phyloP scores from a whole-genome alignment of 345 rosid genomes.

The Iberis pinnata region DNA sequence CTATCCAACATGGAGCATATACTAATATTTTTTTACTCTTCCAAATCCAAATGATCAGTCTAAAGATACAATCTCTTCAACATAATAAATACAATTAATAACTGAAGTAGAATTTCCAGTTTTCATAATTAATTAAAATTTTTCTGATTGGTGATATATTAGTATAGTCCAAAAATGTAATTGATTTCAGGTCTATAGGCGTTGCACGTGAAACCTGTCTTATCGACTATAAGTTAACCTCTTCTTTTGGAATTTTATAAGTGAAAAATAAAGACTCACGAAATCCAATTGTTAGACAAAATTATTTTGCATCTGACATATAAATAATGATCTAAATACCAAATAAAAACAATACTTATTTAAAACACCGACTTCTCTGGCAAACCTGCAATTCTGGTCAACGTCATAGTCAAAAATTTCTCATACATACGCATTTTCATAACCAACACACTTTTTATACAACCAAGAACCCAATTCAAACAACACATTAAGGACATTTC shows the following conservation, averaged over 20 bases:
- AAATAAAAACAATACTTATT: constrained; percentile 19
- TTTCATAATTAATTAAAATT: neutral
- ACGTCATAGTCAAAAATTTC: constrained; percentile 20
- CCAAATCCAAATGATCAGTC: too few relatives aligned
- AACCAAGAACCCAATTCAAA: constrained; percentile 19
- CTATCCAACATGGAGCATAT: constrained; percentile 1
- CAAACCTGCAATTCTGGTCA: constrained; percentile 27
- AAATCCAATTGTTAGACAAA: constrained; percentile 22
- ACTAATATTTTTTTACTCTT: too few relatives aligned
- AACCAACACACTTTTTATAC: constrained; percentile 6
- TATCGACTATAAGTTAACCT: constrained; percentile 12
- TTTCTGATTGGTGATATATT: constrained; percentile 10
- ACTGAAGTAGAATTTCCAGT: neutral
- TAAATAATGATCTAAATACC: constrained; percentile 16
- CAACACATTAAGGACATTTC: constrained; percentile 22
- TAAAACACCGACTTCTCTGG: constrained; percentile 36
- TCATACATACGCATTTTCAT: constrained; percentile 16
- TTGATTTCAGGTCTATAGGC: constrained; percentile 25
- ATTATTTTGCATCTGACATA: constrained; percentile 21
- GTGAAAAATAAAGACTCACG: neutral
- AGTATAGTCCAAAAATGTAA: constrained; percentile 15
- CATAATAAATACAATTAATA: neutral
- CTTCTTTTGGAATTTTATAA: constrained; percentile 7
- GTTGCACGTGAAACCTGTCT: constrained; percentile 33
- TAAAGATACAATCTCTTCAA: constrained; percentile 5